Conservation (phyloP, 768 basidiomycete species). For the Panaeolus papilionaceus region DNA sequence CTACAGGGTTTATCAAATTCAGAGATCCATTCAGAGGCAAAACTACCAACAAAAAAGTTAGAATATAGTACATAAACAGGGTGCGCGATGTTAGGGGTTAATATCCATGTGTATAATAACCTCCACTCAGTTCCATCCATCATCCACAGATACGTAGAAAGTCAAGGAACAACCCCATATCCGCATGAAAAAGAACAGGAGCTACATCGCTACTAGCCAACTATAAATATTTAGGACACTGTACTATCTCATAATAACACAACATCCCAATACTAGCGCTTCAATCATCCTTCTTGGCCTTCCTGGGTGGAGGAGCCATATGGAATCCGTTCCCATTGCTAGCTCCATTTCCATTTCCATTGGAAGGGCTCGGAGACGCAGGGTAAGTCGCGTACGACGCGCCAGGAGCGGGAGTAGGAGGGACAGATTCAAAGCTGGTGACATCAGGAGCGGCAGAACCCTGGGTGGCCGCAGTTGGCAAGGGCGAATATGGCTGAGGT, state of each 20-base stretch:
- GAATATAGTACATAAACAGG: slow-evolving; percentile 8
- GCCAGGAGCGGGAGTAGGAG: slow-evolving; percentile 39
- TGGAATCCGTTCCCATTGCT: slow-evolving; percentile 26
- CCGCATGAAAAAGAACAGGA: background rate
- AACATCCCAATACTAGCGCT: background rate
- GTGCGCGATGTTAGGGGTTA: background rate
- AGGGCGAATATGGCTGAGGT: slow-evolving; percentile 15
- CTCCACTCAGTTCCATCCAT: background rate
- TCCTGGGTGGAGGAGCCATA: slow-evolving; percentile 32
- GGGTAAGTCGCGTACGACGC: slow-evolving; percentile 38
- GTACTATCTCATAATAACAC: slow-evolving; percentile 4
- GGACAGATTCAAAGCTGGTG: slow-evolving; percentile 30
- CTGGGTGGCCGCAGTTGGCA: slow-evolving; percentile 19
- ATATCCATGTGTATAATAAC: background rate
- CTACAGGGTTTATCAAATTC: too few relatives aligned
- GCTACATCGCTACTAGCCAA: background rate
- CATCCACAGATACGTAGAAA: background rate
- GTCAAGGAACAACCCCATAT: background rate
- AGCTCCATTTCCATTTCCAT: slow-evolving; percentile 31
- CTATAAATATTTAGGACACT: slow-evolving; percentile 3
- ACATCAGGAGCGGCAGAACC: slow-evolving; percentile 12
- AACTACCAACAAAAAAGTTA: slow-evolving; percentile 9
- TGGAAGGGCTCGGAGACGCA: slow-evolving; percentile 34
- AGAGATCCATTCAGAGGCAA: background rate
- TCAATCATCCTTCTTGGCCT: slow-evolving; percentile 46